Percentiles rank a stretch among this genome's conserved stretches.
Conservation (phyloP, 2,329 filamentous ascomycete species). For the Fusarium chuoi region DNA sequence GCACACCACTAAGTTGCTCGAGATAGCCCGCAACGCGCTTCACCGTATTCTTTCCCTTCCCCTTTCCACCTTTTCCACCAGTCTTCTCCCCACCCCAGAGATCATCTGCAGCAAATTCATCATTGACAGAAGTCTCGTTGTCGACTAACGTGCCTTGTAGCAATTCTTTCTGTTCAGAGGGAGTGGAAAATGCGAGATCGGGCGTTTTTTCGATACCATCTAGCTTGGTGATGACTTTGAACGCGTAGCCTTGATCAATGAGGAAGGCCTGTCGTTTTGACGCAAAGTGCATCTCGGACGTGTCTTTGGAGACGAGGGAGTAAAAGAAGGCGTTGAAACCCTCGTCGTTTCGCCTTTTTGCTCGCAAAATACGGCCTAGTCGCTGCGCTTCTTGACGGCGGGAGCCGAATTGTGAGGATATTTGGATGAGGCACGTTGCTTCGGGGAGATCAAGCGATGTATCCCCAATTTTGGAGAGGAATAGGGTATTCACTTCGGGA, state of each 20-base stretch:
- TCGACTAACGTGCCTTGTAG: slow-evolving; percentile 90
- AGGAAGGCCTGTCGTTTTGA: slow-evolving; percentile 96
- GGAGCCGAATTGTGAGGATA: slow-evolving; percentile 96
- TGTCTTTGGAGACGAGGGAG: slow-evolving; percentile 95
- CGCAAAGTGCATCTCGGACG: slow-evolving; percentile 97
- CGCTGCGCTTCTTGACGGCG: slow-evolving; percentile 96
- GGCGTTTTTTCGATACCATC: slow-evolving; percentile 88
- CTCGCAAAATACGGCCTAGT: slow-evolving; percentile 89
- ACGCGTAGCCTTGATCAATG: slow-evolving; percentile 97
- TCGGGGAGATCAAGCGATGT: slow-evolving; percentile 96
- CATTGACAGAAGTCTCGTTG: slow-evolving; percentile 67
- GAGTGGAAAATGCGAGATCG: slow-evolving; percentile 80
- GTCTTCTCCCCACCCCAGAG: background rate
- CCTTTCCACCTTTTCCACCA: slow-evolving; percentile 65
- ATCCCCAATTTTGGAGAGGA: slow-evolving; percentile 96
- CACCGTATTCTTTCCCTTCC: slow-evolving; percentile 61
- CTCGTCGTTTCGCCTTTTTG: slow-evolving; percentile 95
- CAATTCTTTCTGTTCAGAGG: slow-evolving; percentile 83
- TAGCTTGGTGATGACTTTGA: slow-evolving; percentile 97
- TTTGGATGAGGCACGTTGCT: slow-evolving; percentile 95
- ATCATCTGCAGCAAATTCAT: background rate
- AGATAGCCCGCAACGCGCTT: slow-evolving; percentile 87
- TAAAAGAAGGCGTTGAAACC: slow-evolving; percentile 99
- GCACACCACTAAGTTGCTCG: slow-evolving; percentile 86
- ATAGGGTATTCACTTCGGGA: slow-evolving; percentile 87